A percentile compares a stretch with the other conserved stretches of the same genome.
These are phyloP conservation scores for Orbilia quercus DNA, from an alignment of 2,329 filamentous ascomycete genomes.

Conservation along the genomic window DNA sequence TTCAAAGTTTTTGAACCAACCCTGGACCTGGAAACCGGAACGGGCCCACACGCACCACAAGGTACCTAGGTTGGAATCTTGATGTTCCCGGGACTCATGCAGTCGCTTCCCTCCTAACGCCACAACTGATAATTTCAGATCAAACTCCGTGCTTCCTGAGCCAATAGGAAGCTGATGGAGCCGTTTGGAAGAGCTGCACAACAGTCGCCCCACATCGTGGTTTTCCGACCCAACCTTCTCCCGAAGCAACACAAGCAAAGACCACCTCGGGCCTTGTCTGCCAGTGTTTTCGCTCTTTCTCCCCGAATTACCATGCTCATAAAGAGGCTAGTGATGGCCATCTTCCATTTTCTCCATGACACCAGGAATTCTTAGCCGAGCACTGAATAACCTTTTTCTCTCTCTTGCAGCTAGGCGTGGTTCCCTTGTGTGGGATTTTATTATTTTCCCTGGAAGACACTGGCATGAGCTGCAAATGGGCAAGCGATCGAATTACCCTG, in stretches of 20 bases:
- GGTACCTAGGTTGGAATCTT: constrained; percentile 37
- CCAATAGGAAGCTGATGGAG: constrained; percentile 40
- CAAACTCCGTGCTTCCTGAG: constrained; percentile 10
- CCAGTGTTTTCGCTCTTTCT: constrained; percentile 15
- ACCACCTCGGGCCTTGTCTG: constrained; percentile 21
- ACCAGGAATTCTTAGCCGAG: constrained; percentile 56
- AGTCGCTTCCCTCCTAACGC: constrained; percentile 34
- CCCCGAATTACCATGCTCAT: constrained; percentile 42
- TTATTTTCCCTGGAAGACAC: constrained; percentile 19
- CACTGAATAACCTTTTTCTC: constrained; percentile 41
- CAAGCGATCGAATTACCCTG: constrained; percentile 47
- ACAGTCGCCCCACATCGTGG: constrained; percentile 40
- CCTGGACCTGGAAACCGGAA: constrained; percentile 53
- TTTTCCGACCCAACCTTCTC: constrained; percentile 43
- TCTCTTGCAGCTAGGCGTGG: constrained; percentile 5
- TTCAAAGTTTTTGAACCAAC: neutral
- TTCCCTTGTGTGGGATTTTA: constrained; percentile 37
- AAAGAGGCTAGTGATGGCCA: constrained; percentile 29
- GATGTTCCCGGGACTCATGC: constrained; percentile 48
- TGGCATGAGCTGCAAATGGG: constrained; percentile 35
- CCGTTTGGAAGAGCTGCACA: constrained; percentile 35
- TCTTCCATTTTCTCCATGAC: constrained; percentile 31
- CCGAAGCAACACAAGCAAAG: constrained; percentile 44
- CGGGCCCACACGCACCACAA: constrained; percentile 40
- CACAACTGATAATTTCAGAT: constrained; percentile 43